A percentile compares a stretch with the other conserved stretches of the same genome.
Conservation (phyloP, 2,329 filamentous ascomycete species). For the Teratosphaeria viscida region DNA sequence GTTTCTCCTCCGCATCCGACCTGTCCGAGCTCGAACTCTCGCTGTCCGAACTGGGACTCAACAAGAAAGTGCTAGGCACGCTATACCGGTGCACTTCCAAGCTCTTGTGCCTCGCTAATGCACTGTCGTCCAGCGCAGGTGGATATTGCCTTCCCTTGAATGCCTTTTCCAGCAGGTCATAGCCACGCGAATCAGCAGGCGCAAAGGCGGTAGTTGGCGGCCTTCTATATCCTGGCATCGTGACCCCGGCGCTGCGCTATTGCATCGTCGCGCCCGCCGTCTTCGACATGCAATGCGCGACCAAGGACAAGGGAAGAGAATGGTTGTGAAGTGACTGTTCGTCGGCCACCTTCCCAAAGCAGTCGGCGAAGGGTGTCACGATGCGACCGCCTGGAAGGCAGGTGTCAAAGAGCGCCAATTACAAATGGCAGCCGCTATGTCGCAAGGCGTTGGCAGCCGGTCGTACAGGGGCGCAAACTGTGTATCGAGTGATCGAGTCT, state of each 20-base stretch:
- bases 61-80: constrained; percentile 3
- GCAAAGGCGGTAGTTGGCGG: constrained; percentile 2
- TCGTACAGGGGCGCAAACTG: background rate
- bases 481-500: background rate
- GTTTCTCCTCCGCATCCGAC: background rate
- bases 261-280: background rate
- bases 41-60: constrained; percentile 6
- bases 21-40: background rate
- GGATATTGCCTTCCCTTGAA: constrained; percentile 1
- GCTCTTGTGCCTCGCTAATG: background rate
- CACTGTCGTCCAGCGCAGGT: background rate
- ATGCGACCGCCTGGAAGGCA: background rate
- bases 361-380: background rate
- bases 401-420: background rate
- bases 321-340: background rate
- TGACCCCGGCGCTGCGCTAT: background rate
- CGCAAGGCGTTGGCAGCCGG: background rate
- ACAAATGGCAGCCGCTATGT: background rate
- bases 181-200: constrained; percentile 2
- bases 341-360: background rate
- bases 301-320: background rate
- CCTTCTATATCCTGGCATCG: constrained; percentile 4
- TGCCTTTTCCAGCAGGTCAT: constrained; percentile 5
- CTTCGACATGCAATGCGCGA: background rate
- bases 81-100: background rate